These are phyloP conservation scores for Candida namnaoensis DNA, from an alignment of 805 yeast genomes.

Conservation along the genomic window DNA sequence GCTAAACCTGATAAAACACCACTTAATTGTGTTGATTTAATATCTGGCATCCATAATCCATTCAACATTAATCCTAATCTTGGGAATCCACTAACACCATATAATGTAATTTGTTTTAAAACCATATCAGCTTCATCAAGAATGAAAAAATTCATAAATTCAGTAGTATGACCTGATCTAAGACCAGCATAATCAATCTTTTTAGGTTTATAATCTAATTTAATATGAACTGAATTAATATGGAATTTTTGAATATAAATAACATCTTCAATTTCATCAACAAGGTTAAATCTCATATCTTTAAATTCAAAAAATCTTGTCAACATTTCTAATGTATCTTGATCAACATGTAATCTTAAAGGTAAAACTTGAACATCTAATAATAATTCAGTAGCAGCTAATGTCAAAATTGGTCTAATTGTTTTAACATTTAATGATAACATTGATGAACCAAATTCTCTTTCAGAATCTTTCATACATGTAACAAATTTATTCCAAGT, in stretches of 20 bases:
- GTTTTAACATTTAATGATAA: slow-evolving; percentile 41
- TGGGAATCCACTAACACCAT: slow-evolving; percentile 74
- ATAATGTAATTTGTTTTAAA: slow-evolving; percentile 50
- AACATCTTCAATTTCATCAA: slow-evolving; percentile 53
- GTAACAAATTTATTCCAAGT: slow-evolving; percentile 85
- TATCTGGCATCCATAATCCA: slow-evolving; percentile 83
- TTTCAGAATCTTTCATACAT: slow-evolving; percentile 54
- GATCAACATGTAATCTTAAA: slow-evolving; percentile 78
- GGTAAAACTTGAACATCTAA: slow-evolving; percentile 56
- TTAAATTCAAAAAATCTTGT: slow-evolving; percentile 75
- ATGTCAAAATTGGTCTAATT: slow-evolving; percentile 51
- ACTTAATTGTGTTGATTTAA: slow-evolving; percentile 68
- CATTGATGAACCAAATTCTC: slow-evolving; percentile 66
- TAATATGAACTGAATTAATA: slow-evolving; percentile 49
- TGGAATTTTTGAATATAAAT: slow-evolving; percentile 61
- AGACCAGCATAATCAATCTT: slow-evolving; percentile 79
- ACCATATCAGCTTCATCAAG: slow-evolving; percentile 77
- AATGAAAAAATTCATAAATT: slow-evolving; percentile 80
- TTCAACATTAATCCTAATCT: slow-evolving; percentile 47
- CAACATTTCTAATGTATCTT: slow-evolving; percentile 83
- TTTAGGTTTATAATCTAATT: slow-evolving; percentile 88
- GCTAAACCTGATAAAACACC: slow-evolving; percentile 81
- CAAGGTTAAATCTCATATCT: slow-evolving; percentile 56
- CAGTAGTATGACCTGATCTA: slow-evolving; percentile 78
- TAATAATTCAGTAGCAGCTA: slow-evolving; percentile 64